Evolutionary conservation across 2,329 filamentous ascomycete species (phyloP).

Genomic region (Westerdykella sp.): DNA sequence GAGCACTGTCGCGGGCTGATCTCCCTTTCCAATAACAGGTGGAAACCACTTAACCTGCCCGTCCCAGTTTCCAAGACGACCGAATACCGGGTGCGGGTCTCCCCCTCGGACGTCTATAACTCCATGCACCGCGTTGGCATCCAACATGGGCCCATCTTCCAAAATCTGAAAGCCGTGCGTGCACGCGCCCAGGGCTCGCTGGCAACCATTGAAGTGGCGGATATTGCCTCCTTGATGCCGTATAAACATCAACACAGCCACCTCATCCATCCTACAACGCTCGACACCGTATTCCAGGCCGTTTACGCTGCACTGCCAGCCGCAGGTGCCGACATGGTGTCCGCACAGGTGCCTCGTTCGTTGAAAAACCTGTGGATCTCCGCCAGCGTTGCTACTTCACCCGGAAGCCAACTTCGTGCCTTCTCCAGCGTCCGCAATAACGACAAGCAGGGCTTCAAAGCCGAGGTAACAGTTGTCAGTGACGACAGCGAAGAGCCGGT

Average conservation of each 20-base stretch:
- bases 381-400: background rate
- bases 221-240: too few species aligned
- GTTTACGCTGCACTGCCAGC: constrained; percentile 2
- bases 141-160: too few species aligned
- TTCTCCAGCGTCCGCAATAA: constrained; percentile 1
- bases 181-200: too few species aligned
- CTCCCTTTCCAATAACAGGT: background rate
- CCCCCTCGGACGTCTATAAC: background rate
- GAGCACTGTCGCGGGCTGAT: constrained; percentile 13
- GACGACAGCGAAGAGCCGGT: background rate
- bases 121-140: too few species aligned
- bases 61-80: background rate
- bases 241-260: too few species aligned
- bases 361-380: constrained; percentile 7
- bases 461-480: constrained; percentile 2
- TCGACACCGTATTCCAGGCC: too few species aligned
- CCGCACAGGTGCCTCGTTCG: constrained; percentile 9
- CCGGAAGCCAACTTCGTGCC: background rate
- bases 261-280: too few species aligned
- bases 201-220: too few species aligned
- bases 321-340: constrained; percentile 1
- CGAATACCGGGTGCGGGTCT: background rate
- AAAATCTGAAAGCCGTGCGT: too few species aligned
- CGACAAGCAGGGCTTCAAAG: constrained; percentile 13
- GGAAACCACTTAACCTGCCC: background rate